Conservation (phyloP, 345 rosid genomes). For the Gossypium herbaceum region DNA sequence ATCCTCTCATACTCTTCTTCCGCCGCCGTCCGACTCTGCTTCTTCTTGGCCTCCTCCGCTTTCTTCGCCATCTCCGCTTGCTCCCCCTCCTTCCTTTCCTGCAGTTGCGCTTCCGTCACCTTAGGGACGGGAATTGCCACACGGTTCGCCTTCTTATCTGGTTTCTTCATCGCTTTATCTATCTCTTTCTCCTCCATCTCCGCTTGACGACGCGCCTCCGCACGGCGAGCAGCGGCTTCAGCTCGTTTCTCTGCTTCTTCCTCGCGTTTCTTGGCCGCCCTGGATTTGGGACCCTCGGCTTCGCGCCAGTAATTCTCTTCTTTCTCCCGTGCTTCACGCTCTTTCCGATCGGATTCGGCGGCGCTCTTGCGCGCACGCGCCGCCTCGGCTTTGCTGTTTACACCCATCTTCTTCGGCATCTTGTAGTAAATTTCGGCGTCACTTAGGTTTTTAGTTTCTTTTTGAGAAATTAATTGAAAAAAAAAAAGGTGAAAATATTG, state of each 20-base stretch:
- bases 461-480: not conserved
- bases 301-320: slow-evolving; percentile 96
- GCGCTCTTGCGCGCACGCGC: slow-evolving; percentile 76
- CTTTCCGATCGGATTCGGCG: slow-evolving; percentile 69
- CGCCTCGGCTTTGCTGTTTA: slow-evolving; percentile 92
- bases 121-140: slow-evolving; percentile 81
- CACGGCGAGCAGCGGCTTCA: slow-evolving; percentile 62
- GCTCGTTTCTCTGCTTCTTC: slow-evolving; percentile 89
- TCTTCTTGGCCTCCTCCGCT: slow-evolving; percentile 66
- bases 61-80: slow-evolving; percentile 58
- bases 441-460: not conserved
- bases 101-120: slow-evolving; percentile 80
- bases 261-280: slow-evolving; percentile 80
- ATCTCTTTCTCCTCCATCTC: slow-evolving; percentile 82
- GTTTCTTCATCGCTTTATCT: slow-evolving; percentile 62
- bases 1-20: slow-evolving; percentile 92
- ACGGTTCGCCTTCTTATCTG: slow-evolving; percentile 80
- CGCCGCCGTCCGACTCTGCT: slow-evolving; percentile 62
- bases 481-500: not conserved
- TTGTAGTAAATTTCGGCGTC: not conserved
- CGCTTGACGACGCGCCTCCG: slow-evolving; percentile 71
- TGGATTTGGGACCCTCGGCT: slow-evolving; percentile 81
- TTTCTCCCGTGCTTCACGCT: slow-evolving; percentile 63
- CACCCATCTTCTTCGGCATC: slow-evolving; percentile 99
- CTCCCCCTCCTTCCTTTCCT: slow-evolving; percentile 59